Evolutionary conservation across 2,329 filamentous ascomycete genomes (phyloP), one percentile per base, ranked within the genome.

Genomic region (Botrytis aclada): DNA sequence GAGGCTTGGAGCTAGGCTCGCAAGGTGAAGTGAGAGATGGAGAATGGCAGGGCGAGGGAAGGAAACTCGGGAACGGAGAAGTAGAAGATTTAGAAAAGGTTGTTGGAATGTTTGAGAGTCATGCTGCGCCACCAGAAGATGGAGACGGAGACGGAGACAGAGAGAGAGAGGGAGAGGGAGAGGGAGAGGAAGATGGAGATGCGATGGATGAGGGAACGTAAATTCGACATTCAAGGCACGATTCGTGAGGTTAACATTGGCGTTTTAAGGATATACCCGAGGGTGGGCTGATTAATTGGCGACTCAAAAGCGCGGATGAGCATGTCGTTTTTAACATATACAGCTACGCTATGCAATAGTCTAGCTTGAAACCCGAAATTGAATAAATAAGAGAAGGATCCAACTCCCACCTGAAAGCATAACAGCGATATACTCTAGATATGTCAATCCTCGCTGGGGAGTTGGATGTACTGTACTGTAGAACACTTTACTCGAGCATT

Each of bases 1-100:
- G 89, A 63, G 92, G 92, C 0, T 83, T 95, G 72, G 91, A 93
- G 78, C 81, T 92, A 47, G 89, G 88, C 3, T 81, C 83, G 8
- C 83, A 87, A 74, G 90, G 90, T 18, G 89, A 89, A 78, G 86
- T 91, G 65, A 85, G 87, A 74, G 89, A 90, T 78, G 89, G 89
- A 18, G 88, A 91, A 80, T 89, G 88, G 88, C 88, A 89, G 78
- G 87, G 86, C 9, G 84, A 84, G 51, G 88, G 88, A 9, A 81
- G 85, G 74, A 84, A 81, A 41, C 77, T 89, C 22, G 84, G 81
- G 2, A 83, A 83, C 64, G 85, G 82, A 2, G 88, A 91, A 79
- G 88, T 90, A 1, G 87, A 89, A 74, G 86, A 85, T 12, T 75
- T 90, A 74, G 89, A 90, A 79, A 82, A 79, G 70, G 81, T 88